Percentiles rank a stretch among this genome's conserved stretches.
phyloP scores from a whole-genome alignment of 768 basidiomycete species.

The Termitomyces sp. region DNA sequence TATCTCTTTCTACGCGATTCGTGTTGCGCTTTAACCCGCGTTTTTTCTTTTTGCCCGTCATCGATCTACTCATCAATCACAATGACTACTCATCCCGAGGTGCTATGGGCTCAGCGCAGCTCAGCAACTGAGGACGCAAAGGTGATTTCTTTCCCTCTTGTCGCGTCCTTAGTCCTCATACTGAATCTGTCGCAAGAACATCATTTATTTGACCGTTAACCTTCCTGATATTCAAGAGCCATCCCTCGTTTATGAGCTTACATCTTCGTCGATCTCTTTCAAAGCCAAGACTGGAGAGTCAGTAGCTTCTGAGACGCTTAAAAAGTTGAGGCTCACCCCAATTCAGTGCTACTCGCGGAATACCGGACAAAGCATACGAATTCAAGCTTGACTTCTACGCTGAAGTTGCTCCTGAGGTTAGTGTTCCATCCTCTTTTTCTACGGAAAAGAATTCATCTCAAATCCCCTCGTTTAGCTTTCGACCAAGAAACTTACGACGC shows the following conservation, averaged over 20 bases:
- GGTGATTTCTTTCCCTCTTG: slow-evolving; percentile 37
- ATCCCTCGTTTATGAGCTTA: slow-evolving; percentile 59
- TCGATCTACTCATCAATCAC: slow-evolving; percentile 14
- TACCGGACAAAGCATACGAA: slow-evolving; percentile 60
- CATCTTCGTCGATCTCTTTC: slow-evolving; percentile 56
- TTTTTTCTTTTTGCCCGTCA: slow-evolving; percentile 12
- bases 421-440: slow-evolving; percentile 11
- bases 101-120: slow-evolving; percentile 95
- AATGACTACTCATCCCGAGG: slow-evolving; percentile 73
- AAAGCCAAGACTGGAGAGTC: slow-evolving; percentile 65
- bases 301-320: slow-evolving; percentile 17
- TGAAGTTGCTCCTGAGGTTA: slow-evolving; percentile 75
- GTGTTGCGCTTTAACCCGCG: slow-evolving; percentile 9
- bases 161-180: slow-evolving; percentile 13
- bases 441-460: background rate
- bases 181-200: slow-evolving; percentile 53
- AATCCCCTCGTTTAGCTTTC: slow-evolving; percentile 42
- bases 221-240: slow-evolving; percentile 65
- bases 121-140: slow-evolving; percentile 60
- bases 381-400: slow-evolving; percentile 76
- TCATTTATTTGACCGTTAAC: slow-evolving; percentile 83
- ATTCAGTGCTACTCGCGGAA: slow-evolving; percentile 32
- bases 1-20: slow-evolving; percentile 34
- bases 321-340: slow-evolving; percentile 1
- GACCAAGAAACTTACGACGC: slow-evolving; percentile 56